Conservation (phyloP, 805 yeast genomes). For the Grigorovia yakushimaensis region DNA sequence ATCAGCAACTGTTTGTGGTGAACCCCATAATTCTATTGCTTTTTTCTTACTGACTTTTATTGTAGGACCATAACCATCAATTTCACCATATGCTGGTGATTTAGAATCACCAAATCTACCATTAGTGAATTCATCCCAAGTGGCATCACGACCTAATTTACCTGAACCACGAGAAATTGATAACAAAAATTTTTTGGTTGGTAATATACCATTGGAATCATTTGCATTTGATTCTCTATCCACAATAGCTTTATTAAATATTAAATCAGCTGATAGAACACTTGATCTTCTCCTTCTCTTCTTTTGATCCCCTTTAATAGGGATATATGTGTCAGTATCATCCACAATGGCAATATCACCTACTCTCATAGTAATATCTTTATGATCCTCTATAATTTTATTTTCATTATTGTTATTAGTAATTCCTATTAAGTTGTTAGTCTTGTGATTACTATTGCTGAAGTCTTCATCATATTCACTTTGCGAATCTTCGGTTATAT, state of each 20-base stretch:
- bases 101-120: constrained; percentile 93
- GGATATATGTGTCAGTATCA: constrained; percentile 7
- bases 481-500: constrained; percentile 33
- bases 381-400: constrained; percentile 14
- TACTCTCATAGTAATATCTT: constrained; percentile 20
- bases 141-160: constrained; percentile 75
- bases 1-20: constrained; percentile 52
- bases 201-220: constrained; percentile 20
- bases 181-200: constrained; percentile 48
- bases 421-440: too few species aligned
- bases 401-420: neutral
- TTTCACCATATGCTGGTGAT: constrained; percentile 96
- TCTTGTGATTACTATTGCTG: neutral
- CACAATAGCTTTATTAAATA: constrained; percentile 33
- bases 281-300: constrained; percentile 28
- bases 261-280: constrained; percentile 21
- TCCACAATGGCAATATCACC: constrained; percentile 27
- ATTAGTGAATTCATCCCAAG: constrained; percentile 96
- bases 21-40: constrained; percentile 74
- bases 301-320: constrained; percentile 7
- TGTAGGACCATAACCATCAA: constrained; percentile 93
- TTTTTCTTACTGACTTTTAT: constrained; percentile 61
- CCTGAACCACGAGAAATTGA: constrained; percentile 83
- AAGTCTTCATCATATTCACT: constrained; percentile 3
- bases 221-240: constrained; percentile 3